A percentile compares a stretch with the other conserved stretches of the same genome.
Conservation (phyloP, 352 stramenopile genomes). For the Pythium diclinum region DNA sequence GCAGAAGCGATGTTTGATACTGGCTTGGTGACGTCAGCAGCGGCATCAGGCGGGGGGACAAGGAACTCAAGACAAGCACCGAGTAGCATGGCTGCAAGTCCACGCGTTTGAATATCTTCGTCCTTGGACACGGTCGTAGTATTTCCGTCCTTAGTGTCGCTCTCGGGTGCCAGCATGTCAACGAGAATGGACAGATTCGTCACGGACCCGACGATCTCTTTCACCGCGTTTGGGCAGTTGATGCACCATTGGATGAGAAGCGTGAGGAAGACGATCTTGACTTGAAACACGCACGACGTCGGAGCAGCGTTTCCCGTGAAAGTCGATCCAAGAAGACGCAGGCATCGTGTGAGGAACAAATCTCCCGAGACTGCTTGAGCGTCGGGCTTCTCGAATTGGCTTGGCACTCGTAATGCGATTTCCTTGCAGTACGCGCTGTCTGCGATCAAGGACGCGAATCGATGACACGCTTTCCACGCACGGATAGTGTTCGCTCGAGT, state of each 20-base stretch:
- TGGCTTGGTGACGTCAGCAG: neutral
- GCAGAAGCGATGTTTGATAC: neutral
- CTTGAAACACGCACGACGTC: conserved; percentile 40
- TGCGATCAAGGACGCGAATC: conserved; percentile 42
- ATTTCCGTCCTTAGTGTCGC: neutral
- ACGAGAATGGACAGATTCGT: conserved; percentile 58
- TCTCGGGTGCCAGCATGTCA: conserved; percentile 12
- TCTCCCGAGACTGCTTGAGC: conserved; percentile 50
- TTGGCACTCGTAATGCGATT: conserved; percentile 61
- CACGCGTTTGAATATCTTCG: conserved; percentile 35
- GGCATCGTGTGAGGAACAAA: conserved; percentile 59
- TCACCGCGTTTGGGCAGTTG: conserved; percentile 53
- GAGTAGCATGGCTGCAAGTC: conserved; percentile 49
- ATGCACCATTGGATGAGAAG: conserved; percentile 62
- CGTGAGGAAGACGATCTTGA: conserved; percentile 46
- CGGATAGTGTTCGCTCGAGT: conserved; percentile 23
- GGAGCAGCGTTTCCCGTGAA: conserved; percentile 8
- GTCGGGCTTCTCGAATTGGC: conserved; percentile 40
- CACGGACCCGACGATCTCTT: conserved; percentile 55
- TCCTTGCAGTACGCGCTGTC: conserved; percentile 66
- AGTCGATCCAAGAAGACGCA: conserved; percentile 34
- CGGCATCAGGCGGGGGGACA: conserved; percentile 8
- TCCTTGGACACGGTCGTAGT: conserved; percentile 5
- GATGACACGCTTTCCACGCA: conserved; percentile 69
- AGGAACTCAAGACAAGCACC: conserved; percentile 60